Conservation (phyloP, 164 flowering plant genomes). For the Echeveria elegans region DNA sequence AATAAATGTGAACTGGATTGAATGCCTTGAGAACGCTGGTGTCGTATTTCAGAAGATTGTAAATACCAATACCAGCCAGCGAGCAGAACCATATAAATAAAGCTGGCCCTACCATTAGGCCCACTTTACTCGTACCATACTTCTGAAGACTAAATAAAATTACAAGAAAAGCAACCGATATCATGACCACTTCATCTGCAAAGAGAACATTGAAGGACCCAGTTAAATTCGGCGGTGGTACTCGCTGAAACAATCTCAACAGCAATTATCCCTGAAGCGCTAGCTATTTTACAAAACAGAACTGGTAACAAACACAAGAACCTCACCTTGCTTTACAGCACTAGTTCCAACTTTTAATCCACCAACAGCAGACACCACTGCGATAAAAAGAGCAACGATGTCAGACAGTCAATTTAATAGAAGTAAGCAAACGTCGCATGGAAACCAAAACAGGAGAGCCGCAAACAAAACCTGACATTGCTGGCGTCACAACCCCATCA, state of each 20-base stretch:
- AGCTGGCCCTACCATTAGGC: conserved; percentile 93
- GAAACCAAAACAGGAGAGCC: background rate
- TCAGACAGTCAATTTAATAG: background rate
- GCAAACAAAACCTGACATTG: conserved; percentile 80
- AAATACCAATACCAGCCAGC: conserved; percentile 84
- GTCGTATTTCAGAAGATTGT: conserved; percentile 84
- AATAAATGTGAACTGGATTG: conserved; percentile 86
- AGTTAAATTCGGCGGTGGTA: background rate
- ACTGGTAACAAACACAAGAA: background rate
- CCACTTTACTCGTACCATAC: conserved; percentile 97
- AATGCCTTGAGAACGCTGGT: conserved; percentile 71
- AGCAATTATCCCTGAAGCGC: background rate
- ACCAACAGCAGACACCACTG: conserved; percentile 93
- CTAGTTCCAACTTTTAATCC: conserved; percentile 80
- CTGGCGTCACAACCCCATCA: conserved; percentile 93
- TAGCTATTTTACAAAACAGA: background rate
- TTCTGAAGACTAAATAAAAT: conserved; percentile 89
- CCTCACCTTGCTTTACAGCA: conserved; percentile 63
- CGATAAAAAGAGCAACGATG: conserved; percentile 13
- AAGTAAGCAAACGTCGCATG: background rate
- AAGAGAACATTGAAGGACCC: background rate
- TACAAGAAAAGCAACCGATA: conserved; percentile 85
- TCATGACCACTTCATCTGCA: conserved; percentile 92
- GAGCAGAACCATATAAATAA: conserved; percentile 94
- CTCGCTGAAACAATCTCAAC: background rate